Evolutionary conservation across 352 stramenopile species (phyloP).

Genomic region (Pythium rhizo-oryzae): DNA sequence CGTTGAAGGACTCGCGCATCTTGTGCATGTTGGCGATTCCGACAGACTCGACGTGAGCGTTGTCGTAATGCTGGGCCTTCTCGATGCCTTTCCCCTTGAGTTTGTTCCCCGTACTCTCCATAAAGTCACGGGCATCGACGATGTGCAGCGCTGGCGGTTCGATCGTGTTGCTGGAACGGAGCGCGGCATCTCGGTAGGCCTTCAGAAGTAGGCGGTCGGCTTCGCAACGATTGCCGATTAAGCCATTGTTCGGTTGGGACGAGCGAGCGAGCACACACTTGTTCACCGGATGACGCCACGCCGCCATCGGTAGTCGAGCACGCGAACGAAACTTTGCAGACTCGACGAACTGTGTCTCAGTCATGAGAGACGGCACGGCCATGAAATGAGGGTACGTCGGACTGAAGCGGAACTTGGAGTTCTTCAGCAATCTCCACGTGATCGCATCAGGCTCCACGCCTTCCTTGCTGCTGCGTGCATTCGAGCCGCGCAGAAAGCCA

Average conservation of each 20-base stretch:
- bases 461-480: conserved; percentile 34
- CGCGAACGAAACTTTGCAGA: conserved; percentile 92
- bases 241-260: conserved; percentile 96
- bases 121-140: conserved; percentile 79
- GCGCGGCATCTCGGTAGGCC: conserved; percentile 84
- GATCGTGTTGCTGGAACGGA: conserved; percentile 14
- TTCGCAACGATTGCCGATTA: conserved; percentile 93
- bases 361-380: conserved; percentile 93
- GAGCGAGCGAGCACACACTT: conserved; percentile 94
- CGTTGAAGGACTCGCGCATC: conserved; percentile 95
- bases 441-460: conserved; percentile 37
- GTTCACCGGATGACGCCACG: conserved; percentile 92
- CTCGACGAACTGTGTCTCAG: conserved; percentile 90
- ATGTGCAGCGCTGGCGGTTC: conserved; percentile 81
- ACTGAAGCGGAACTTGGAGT: conserved; percentile 92
- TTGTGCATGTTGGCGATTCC: conserved; percentile 99
- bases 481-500: conserved; percentile 58
- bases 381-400: conserved; percentile 95
- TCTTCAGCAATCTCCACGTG: conserved; percentile 88
- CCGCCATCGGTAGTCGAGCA: conserved; percentile 91
- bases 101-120: conserved; percentile 80
- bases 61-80: conserved; percentile 96
- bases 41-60: conserved; percentile 96
- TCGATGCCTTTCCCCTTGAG: conserved; percentile 93
- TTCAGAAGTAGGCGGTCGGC: conserved; percentile 92